These are phyloP conservation scores for Prunus mongolica DNA, from an alignment of 306 rosid genomes.

Conservation along the genomic window DNA sequence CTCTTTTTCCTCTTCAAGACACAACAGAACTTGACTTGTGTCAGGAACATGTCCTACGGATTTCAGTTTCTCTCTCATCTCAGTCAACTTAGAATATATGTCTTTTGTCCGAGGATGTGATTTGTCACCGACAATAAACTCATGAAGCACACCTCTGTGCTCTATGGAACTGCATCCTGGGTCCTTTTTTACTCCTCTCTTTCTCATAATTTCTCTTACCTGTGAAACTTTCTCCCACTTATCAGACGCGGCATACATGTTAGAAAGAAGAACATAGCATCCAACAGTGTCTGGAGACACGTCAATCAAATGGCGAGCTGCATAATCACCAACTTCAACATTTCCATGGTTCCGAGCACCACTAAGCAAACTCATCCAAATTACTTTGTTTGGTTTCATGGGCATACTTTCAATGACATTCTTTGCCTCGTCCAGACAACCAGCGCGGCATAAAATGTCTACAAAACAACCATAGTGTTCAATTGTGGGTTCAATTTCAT, in stretches of 20 bases:
- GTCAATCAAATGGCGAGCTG: conserved; percentile 46
- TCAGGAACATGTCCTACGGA: conserved; percentile 55
- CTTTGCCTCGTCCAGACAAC: conserved; percentile 51
- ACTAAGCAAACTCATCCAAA: conserved; percentile 61
- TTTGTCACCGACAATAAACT: conserved; percentile 42
- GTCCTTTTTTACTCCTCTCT: conserved; percentile 42
- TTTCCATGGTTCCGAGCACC: conserved; percentile 47
- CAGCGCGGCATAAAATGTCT: conserved; percentile 60
- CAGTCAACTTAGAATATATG: conserved; percentile 43
- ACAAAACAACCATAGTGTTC: conserved; percentile 61
- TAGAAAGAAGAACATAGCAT: conserved; percentile 50
- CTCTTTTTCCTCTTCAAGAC: conserved; percentile 39
- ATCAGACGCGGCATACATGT: conserved; percentile 52
- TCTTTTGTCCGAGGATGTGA: conserved; percentile 45
- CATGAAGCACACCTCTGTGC: conserved; percentile 46
- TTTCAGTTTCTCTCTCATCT: conserved; percentile 53
- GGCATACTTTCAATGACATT: conserved; percentile 49
- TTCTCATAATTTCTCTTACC: conserved; percentile 52
- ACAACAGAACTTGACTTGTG: conserved; percentile 51
- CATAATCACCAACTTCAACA: conserved; percentile 43
- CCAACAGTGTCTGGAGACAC: conserved; percentile 38
- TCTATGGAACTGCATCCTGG: conserved; percentile 55
- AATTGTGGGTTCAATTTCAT: conserved; percentile 49
- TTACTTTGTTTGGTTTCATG: conserved; percentile 46
- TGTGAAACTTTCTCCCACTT: conserved; percentile 49